phyloP scores from a whole-genome alignment of 352 stramenopile species.

The Pythium aquatile region DNA sequence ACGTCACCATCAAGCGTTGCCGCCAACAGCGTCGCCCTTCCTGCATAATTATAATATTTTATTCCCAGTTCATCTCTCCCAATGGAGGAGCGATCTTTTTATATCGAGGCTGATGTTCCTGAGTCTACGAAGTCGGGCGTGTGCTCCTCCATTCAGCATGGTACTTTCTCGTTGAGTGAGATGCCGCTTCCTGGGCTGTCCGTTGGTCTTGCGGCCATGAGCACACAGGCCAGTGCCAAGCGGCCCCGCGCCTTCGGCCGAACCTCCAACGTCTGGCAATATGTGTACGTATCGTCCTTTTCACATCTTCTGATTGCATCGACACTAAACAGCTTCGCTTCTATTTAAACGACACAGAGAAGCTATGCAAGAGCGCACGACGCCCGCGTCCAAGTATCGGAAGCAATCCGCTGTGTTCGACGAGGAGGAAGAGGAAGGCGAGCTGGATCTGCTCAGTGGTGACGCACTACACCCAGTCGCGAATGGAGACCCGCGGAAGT shows the following conservation, averaged over 20 bases:
- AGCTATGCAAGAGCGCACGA: slow-evolving; percentile 40
- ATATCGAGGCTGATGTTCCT: neutral
- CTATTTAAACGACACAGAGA: slow-evolving; percentile 18
- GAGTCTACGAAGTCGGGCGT: neutral
- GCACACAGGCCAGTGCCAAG: slow-evolving; percentile 7
- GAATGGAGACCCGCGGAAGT: neutral
- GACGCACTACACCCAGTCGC: slow-evolving; percentile 19
- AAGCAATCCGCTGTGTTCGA: neutral
- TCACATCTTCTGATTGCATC: no score
- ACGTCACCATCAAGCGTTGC: neutral
- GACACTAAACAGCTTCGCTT: no score
- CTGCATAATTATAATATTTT: neutral
- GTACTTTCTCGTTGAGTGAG: neutral
- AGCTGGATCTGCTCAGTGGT: slow-evolving; percentile 5
- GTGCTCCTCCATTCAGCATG: neutral
- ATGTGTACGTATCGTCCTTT: slow-evolving; percentile 31
- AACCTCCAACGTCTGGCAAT: slow-evolving; percentile 75
- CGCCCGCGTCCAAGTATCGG: slow-evolving; percentile 23
- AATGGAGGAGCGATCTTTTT: slow-evolving; percentile 1
- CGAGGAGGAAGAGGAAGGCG: slow-evolving; percentile 15
- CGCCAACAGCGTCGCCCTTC: neutral
- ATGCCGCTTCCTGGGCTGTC: neutral
- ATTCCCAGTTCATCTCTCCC: neutral
- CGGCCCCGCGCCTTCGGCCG: slow-evolving; percentile 53
- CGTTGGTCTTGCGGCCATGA: neutral